Conservation (phyloP, 106 monocot species). For the Acorus calamus region DNA sequence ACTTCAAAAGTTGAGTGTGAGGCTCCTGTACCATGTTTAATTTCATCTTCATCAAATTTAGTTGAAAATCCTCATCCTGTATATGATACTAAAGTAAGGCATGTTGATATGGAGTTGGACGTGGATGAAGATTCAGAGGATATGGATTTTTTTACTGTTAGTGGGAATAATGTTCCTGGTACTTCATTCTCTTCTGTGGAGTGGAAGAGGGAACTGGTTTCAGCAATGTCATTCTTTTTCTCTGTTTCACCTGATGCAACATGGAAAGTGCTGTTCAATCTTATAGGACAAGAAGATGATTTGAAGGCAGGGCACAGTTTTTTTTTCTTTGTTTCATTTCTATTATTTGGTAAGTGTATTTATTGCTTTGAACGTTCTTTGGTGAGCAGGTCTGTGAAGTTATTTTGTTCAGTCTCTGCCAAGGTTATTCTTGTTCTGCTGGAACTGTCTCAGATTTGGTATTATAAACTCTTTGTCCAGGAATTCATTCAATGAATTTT, state of each 20-base stretch:
- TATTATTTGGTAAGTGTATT: background rate
- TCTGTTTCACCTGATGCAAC: slow-evolving; percentile 43
- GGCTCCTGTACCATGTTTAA: slow-evolving; percentile 5
- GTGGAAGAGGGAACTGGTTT: slow-evolving; percentile 50
- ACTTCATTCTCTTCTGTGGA: slow-evolving; percentile 22
- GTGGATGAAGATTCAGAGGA: slow-evolving; percentile 38
- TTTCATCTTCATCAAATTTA: slow-evolving; percentile 12
- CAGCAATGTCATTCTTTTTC: slow-evolving; percentile 49
- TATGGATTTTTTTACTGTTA: slow-evolving; percentile 23
- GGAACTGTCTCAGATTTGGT: slow-evolving; percentile 46
- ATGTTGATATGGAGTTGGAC: slow-evolving; percentile 83
- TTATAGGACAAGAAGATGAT: slow-evolving; percentile 42
- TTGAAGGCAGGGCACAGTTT: slow-evolving; percentile 34
- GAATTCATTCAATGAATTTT: background rate
- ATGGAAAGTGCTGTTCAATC: slow-evolving; percentile 53
- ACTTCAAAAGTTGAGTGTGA: slow-evolving; percentile 8
- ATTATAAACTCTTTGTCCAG: slow-evolving; percentile 7
- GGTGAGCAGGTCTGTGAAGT: slow-evolving; percentile 34
- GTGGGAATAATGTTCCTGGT: slow-evolving; percentile 19
- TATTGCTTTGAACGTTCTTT: background rate
- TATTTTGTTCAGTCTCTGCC: slow-evolving; percentile 49
- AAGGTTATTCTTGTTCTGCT: slow-evolving; percentile 31
- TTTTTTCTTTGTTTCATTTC: background rate
- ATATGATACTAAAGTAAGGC: slow-evolving; percentile 13
- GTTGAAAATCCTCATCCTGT: slow-evolving; percentile 14